Evolutionary conservation across 805 yeast species (phyloP), one percentile per base, ranked within the genome.

Genomic region (Isabelozyma rhagii): DNA sequence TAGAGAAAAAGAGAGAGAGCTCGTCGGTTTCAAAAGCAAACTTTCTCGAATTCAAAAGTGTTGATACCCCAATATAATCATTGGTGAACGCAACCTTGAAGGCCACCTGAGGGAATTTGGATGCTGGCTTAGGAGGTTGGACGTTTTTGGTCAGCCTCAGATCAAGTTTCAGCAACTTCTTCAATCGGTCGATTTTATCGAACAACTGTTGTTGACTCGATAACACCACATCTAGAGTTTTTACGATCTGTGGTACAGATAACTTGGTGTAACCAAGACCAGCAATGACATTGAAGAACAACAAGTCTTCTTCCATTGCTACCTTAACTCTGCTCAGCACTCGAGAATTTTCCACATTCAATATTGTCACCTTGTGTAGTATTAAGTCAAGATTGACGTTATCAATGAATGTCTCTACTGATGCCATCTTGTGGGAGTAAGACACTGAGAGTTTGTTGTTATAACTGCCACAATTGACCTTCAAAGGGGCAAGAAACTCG

Each of bases 1-100:
- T 68, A 46, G 46, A 51, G 1, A 57, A 43, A 3, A 61, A 60
- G 1, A 66, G 40, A 1, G 62, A 53, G 4, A 66, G 42, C 2
- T 65, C 68, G 45, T 74, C 77, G 1, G 68, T 42, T 47, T 72
- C 79, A 25, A 72, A 52, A 0, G 76, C 61, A 45, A 61, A 66
- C 43, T 68, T 64, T 5, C 71, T 57, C 21, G 60, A 66, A 11
- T 65, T 68, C 11, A 62, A 52, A 45, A 65, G 59, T 6, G 72
- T 59, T 0, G 75, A 64, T 18, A 75, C 41, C 3, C 74, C 75
- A 41, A 67, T 58, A 48, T 73, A 74, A 31, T 73, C 71, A 44
- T 67, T 70, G 1, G 56, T 45, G 31, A 67, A 50, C 6, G 28
- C 28, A 17, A 63, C 31, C 39, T 59, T 65, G 46, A 66, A 62